A percentile compares a stretch with the other conserved stretches of the same genome.
These are phyloP conservation scores for Bimuria novae-zelandiae DNA, from an alignment of 2,329 filamentous ascomycete genomes.

Conservation along the genomic window DNA sequence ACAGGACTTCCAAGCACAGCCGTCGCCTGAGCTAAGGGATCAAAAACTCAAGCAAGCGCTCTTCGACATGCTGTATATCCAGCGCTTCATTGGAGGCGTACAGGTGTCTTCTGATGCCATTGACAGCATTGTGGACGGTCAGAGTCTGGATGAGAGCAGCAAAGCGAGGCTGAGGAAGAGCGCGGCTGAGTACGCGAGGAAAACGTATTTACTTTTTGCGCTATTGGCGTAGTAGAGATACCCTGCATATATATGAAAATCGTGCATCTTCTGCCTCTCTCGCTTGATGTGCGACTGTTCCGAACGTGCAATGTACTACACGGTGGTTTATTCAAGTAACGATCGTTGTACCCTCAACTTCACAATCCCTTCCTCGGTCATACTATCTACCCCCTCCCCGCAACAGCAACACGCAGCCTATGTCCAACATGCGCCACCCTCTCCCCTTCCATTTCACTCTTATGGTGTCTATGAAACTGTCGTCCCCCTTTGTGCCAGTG, in stretches of 20 bases:
- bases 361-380: no score
- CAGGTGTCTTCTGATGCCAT: slow-evolving; percentile 5
- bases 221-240: slow-evolving; percentile 55
- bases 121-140: slow-evolving; percentile 53
- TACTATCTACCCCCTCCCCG: no score
- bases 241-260: neutral
- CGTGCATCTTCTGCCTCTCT: neutral
- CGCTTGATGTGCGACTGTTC: no score
- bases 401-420: no score
- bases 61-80: slow-evolving; percentile 53
- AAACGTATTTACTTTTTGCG: slow-evolving; percentile 80
- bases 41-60: slow-evolving; percentile 45
- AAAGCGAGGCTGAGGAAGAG: slow-evolving; percentile 63
- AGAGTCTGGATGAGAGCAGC: slow-evolving; percentile 52
- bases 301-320: no score
- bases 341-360: no score
- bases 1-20: neutral
- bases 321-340: no score
- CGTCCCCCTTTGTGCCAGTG: neutral
- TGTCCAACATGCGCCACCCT: neutral
- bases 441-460: neutral
- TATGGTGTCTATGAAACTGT: neutral
- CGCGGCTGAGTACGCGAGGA: slow-evolving; percentile 79
- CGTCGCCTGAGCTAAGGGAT: slow-evolving; percentile 17
- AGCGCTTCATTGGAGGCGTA: slow-evolving; percentile 30